Evolutionary conservation across 768 basidiomycete species (phyloP), one percentile per base, ranked within the genome.

Genomic region (Kwoniella pini): DNA sequence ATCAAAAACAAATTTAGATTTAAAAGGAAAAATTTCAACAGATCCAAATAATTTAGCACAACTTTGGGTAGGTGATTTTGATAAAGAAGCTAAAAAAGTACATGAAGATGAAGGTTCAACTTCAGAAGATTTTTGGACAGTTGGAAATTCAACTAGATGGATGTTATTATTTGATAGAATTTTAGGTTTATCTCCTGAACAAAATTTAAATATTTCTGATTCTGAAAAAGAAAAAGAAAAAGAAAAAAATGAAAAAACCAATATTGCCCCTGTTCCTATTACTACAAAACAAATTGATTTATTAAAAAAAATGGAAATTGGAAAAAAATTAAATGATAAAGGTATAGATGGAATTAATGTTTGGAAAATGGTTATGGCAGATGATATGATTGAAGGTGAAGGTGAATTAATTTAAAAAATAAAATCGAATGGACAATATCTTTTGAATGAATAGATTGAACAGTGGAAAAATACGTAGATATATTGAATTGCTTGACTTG

Each of bases 331-430:
- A 22, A 43, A 51, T 11, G 62, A 52, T 3, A 61, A 67, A 45
- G 65, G 50, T 7, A 49, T 49, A 30, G 50, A 52, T 27, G 68
- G 65, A 4, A 28, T 53, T 36, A 70, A 71, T 55, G 77, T 78
- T 1, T 78, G 77, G 77, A 64, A 69, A 52, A 72, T 78, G 74
- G 65, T 78, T 36, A 78, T 78, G 75, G 71, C 73, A 0, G 53
- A 70, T 12, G 75, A 76, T 56, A 53, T 68, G 56, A 38, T 66
- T 6, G 58, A 72, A 26, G 75, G 71, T 0, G 75, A 78, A 44
- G 77, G 69, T 3, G 67, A 62, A 31, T 38, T 74, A 24, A 65
- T 63, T 43, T 63, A 43, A 21, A n/a, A 12, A 21, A 42, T 38
- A n/a, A 43, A 28, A 17, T 12, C 26, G 12, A 53, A 13, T 31